Conservation (phyloP, 108 stramenopile genomes). For the Fragilaria radians region DNA sequence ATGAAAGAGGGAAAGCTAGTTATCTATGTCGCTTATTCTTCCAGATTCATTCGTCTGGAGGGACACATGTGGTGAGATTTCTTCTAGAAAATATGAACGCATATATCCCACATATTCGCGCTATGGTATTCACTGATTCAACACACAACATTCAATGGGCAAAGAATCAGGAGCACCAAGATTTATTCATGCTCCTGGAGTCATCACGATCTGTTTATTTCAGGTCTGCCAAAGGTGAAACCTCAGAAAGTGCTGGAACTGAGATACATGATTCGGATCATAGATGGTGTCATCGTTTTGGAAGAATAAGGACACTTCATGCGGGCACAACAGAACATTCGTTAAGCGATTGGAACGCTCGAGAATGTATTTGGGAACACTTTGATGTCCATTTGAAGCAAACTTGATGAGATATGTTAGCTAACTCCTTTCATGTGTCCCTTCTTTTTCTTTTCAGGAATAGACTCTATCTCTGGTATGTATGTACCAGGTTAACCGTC, state of each 20-base stretch:
- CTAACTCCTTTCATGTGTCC: no score
- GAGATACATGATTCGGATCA: conserved; percentile 39
- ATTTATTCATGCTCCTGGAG: conserved; percentile 20
- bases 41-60: conserved; percentile 65
- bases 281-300: conserved; percentile 78
- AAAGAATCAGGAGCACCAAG: conserved; percentile 17
- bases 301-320: conserved; percentile 52
- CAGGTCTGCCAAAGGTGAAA: conserved; percentile 32
- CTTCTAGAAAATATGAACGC: conserved; percentile 41
- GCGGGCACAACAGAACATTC: conserved; percentile 79
- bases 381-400: conserved; percentile 41
- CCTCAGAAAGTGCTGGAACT: conserved; percentile 28
- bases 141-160: conserved; percentile 84
- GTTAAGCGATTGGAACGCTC: conserved; percentile 58
- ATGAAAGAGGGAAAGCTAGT: conserved; percentile 12
- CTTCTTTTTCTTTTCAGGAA: no score
- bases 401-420: no score
- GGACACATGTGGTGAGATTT: conserved; percentile 59
- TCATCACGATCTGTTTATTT: conserved; percentile 28
- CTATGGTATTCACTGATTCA: conserved; percentile 79
- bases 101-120: conserved; percentile 55
- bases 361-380: conserved; percentile 63
- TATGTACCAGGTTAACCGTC: no score
- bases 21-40: no score
- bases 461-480: no score